These are phyloP conservation scores for Isoetes engelmannii DNA, from an alignment of 83 land plant genomes.

Conservation along the genomic window DNA sequence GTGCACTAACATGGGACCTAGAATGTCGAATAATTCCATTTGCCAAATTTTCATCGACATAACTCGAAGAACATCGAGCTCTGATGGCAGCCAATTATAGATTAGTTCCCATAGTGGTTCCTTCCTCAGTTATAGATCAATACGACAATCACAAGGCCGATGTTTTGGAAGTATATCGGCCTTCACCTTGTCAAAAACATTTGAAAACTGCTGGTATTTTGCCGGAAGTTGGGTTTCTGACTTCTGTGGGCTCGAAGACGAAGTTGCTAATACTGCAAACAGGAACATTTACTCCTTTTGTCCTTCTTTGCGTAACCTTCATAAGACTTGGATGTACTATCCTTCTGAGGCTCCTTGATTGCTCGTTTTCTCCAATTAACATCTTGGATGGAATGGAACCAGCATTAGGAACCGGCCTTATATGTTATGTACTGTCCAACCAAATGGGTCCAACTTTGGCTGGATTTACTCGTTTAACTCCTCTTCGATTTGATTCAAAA, in stretches of 20 bases:
- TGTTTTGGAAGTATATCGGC: not conserved
- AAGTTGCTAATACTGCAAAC: not conserved
- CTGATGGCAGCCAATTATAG: not conserved
- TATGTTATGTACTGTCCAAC: no score
- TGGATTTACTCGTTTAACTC: no score
- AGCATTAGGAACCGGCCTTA: no score
- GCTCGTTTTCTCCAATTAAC: not conserved
- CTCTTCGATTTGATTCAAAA: no score
- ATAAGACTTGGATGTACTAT: not conserved
- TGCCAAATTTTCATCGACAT: not conserved
- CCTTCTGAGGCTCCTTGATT: not conserved
- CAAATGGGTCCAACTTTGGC: no score
- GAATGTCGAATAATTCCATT: conserved; percentile 12
- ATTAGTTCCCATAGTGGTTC: conserved; percentile 10
- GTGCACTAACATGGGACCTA: not conserved
- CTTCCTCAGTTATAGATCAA: conserved; percentile 1
- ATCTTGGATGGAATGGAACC: no score
- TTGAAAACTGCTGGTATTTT: not conserved
- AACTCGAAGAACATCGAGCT: not conserved
- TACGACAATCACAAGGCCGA: not conserved
- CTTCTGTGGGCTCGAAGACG: not conserved
- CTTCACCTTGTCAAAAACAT: conserved; percentile 15
- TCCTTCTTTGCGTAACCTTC: not conserved
- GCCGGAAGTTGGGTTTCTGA: not conserved
- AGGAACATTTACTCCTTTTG: not conserved